Conservation (phyloP, 352 stramenopile species). For the Achlya hypogyna region DNA sequence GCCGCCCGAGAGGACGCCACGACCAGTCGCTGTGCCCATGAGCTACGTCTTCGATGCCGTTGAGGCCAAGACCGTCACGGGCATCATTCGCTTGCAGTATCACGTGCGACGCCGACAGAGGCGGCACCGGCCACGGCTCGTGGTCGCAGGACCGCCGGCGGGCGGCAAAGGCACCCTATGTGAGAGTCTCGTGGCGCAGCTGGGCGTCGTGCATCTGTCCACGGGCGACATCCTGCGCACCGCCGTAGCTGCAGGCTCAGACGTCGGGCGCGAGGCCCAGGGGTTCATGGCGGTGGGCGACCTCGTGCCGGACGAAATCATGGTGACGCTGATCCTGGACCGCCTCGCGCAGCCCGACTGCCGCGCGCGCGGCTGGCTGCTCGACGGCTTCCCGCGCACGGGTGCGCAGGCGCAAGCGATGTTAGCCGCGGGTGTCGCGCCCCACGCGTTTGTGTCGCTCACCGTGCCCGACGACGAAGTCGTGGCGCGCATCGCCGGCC, state of each 20-base stretch:
- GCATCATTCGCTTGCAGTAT: constrained; percentile 18
- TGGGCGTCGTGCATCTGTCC: constrained; percentile 85
- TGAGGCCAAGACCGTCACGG: constrained; percentile 3
- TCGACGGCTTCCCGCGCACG: constrained; percentile 89
- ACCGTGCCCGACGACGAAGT: constrained; percentile 93
- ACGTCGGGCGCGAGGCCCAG: constrained; percentile 31
- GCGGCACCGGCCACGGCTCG: constrained; percentile 23
- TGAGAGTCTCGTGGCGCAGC: constrained; percentile 72
- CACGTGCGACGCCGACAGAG: not conserved
- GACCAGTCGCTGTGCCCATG: not conserved
- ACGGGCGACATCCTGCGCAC: constrained; percentile 89
- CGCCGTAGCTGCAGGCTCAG: constrained; percentile 45
- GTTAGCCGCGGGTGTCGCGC: constrained; percentile 61
- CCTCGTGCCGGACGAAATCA: constrained; percentile 39
- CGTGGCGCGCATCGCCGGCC: constrained; percentile 92
- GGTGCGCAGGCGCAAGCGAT: constrained; percentile 74
- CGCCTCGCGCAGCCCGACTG: constrained; percentile 75
- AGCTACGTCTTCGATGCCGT: constrained; percentile 18
- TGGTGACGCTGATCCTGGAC: constrained; percentile 50
- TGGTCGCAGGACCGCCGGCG: constrained; percentile 66
- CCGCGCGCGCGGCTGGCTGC: constrained; percentile 67
- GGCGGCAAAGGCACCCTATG: constrained; percentile 96
- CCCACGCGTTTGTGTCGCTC: constrained; percentile 89
- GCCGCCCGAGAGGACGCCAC: not conserved
- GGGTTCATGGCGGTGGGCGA: constrained; percentile 39